Evolutionary conservation across 768 basidiomycete genomes (phyloP), one percentile per base, ranked within the genome.

Genomic region (Boletus subparvulus): DNA sequence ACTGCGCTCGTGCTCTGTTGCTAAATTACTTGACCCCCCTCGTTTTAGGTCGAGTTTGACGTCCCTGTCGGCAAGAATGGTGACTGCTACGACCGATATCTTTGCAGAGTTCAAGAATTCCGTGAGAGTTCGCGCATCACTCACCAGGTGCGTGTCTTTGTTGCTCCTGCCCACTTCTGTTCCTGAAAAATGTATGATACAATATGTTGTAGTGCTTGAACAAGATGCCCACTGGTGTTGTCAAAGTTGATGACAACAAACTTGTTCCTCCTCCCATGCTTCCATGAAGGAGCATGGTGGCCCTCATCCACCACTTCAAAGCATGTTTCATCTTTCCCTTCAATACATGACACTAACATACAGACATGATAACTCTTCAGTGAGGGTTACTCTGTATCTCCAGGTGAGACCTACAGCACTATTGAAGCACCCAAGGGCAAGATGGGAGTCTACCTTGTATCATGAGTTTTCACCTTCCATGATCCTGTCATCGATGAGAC

Each of bases 211-310:
- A 97, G 84, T 97, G 94, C 71, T 74, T 99, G 63, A 97, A 98
- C 80, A 98, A 97, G 77, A 99, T 99, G 78, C 90, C 96, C 0
- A 79, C 86, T 13, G 97, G 97, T 36, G 92, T 83, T 30, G 73
- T 95, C 77, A 98, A 94, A 75, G 85, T 98, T 26, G 96, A 99
- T 69, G 96, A 98, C 76, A 90, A 97, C 77, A 99, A 99, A 76
- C 85, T 98, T 55, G 91, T 91, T 1, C 94, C 97, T 24, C 96
- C 96, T 30, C 94, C 96, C 87, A 97, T 55, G 95, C 96, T 1
- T 87, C 88, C 54, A 99, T 99, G 97, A 99, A 99, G 77, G 97
- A 92, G 87, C 74, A 98, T 98, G 94, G 95, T 98, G 75, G 85
- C 89, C 8, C 82, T 98, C 54, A 98, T 99, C 64, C 96, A 99